Conservation (phyloP, 306 rosid species). For the Herpetospermum pedunculosum region DNA sequence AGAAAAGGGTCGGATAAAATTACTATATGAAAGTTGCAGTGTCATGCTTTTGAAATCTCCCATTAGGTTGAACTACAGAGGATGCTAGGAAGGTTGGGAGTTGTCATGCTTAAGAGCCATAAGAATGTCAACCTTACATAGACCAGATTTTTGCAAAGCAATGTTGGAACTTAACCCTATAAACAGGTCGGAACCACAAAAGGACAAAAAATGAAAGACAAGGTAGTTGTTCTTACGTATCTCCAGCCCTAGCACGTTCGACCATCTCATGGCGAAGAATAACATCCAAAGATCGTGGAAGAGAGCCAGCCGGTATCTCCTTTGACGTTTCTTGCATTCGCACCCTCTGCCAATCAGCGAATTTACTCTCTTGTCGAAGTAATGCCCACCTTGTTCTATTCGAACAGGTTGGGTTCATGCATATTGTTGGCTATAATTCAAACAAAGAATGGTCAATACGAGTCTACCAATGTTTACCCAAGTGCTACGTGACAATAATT, state of each 20-base stretch:
- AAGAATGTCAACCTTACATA: not conserved
- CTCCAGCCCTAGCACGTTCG: slow-evolving; percentile 98
- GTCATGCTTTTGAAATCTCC: not conserved
- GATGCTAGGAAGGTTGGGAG: not conserved
- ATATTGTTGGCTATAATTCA: slow-evolving; percentile 59
- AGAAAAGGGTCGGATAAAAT: not conserved
- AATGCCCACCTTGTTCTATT: slow-evolving; percentile 74
- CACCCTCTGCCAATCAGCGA: slow-evolving; percentile 96
- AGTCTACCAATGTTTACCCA: not conserved
- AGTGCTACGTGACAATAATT: not conserved
- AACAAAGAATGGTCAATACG: not conserved
- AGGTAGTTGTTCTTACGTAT: slow-evolving; percentile 44
- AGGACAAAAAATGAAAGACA: not conserved
- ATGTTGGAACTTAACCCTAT: not conserved
- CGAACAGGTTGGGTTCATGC: slow-evolving; percentile 57
- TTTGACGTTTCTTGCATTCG: slow-evolving; percentile 96
- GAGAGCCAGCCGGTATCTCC: slow-evolving; percentile 96
- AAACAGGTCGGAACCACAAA: not conserved
- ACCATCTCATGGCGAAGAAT: slow-evolving; percentile 93
- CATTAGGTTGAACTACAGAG: not conserved
- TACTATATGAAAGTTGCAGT: not conserved
- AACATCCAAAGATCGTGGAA: slow-evolving; percentile 89
- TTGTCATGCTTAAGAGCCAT: not conserved
- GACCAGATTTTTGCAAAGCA: not conserved
- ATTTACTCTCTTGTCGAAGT: slow-evolving; percentile 86